Base-by-base conservation (phyloP, 2,329 filamentous ascomycete species). In the Venturia nashicola region DNA sequence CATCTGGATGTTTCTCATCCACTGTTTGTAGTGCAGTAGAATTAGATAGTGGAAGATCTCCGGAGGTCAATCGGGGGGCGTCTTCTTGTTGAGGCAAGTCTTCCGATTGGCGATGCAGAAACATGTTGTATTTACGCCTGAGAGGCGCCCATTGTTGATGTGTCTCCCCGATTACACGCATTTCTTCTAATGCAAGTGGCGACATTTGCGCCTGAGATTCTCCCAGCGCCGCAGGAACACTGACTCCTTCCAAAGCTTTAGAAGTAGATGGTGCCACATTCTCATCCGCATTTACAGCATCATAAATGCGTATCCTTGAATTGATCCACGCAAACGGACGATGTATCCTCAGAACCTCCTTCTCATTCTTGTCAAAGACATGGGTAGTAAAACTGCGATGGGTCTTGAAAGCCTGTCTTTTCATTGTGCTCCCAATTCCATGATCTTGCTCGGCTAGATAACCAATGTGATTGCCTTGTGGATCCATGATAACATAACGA, bases 251-350 rank as follows among this genome's bases (percentile, higher is more conserved):
- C 46, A 81, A 65, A 23, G 75, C 75, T 3, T 73, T 75, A 2
- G 78, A 76, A 23, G 73, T 69, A 1, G 76, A 75, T 57, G 76
- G 73, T n/a, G 20, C 34, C 8, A 54, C 20, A 39, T n/a, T 65
- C 6, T 39, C 36, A 55, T 64, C 36, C 18, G 62, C 20, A 40
- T 59, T 75, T 5, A 82, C 70, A 43, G 81, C 78, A 67, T 85
- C 81, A 66, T 82, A 83, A 5, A 83, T 79, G 57, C 80, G 75
- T 39, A 84, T 86, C 32, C 77, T 76, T 18, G 82, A 84, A 66
- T 82, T 86, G 68, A 87, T 84, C 78, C 80, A 87, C 36, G 82
- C 80, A 68, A 87, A 87, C 0, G 85, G 85, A 18, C 85, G 76
- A 68, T 86, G 81, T 67, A 87, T 79, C 76, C 72, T 73, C 61